Base-by-base conservation (phyloP, 2,329 filamentous ascomycete species). In the Fusarium pseudocircinatum region DNA sequence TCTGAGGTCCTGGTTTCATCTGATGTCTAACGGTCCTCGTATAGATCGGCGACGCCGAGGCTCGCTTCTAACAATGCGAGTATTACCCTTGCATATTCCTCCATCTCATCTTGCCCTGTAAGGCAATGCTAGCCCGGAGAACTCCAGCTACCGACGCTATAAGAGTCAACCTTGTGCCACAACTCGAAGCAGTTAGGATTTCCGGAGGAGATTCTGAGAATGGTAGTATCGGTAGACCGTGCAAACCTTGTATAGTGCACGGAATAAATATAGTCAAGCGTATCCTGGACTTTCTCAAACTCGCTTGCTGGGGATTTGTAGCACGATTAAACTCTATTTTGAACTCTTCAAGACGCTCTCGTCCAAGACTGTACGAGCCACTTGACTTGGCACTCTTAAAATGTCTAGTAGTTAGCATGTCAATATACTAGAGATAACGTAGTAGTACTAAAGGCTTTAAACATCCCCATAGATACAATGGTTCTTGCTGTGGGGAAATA, bases 261-360 rank as follows among this genome's bases (percentile, higher is more conserved):
- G 46, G 56, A 60, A 39, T n/a, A 54, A 57, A 39, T 61, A 53
- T 60, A 49, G 44, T 22, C 44, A 37, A 22, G 46, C 43, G 16
- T n/a, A 56, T 52, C 69, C 59, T 44, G 24, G 37, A 32, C 44
- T 54, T 57, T 72, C 50, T 67, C 52, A 72, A 72, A 73, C 70
- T 70, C 70, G 70, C 70, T 73, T 47, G 32, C 24, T 34, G 14
- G 26, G 28, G 39, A 36, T 42, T 46, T 70, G 69, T 66, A 58
- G 49, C 70, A 70, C 34, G 44, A 50, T 58, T 36, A 36, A 72
- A 72, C 65, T 73, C 46, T 70, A 73, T 70, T 70, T 70, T 50
- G 28, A 28, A 18, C 30, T 26, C 63, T 36, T 24, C 18, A 28
- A 37, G 34, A 37, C n/a, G 16, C 26, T 37, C 13, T 44, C 16